Evolutionary conservation across 1,284 basidiomycete species (phyloP).

Genomic region (Taiwanofungus camphoratus): DNA sequence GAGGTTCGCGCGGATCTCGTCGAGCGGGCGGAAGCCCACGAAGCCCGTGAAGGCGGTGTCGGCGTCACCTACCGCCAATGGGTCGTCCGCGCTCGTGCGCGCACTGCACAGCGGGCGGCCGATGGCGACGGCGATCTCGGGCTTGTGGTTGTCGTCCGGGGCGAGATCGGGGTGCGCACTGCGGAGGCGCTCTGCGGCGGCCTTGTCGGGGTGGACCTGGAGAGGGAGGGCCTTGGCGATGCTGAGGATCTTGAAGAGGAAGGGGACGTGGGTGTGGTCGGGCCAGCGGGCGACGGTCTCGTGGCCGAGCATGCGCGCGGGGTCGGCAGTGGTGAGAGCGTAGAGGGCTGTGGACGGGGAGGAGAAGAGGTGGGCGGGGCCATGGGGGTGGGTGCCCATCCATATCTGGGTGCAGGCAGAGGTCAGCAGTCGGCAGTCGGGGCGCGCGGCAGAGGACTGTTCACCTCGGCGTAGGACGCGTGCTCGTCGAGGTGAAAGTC

Average conservation of each 20-base stretch:
- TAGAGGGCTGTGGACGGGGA: conserved; percentile 69
- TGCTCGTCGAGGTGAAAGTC: conserved; percentile 43
- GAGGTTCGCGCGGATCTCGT: conserved; percentile 66
- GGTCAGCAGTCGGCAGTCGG: neutral
- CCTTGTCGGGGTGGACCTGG: conserved; percentile 94
- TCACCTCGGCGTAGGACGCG: conserved; percentile 59
- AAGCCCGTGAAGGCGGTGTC: conserved; percentile 81
- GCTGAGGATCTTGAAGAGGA: conserved; percentile 92
- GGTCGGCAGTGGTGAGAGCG: conserved; percentile 52
- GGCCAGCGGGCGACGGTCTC: conserved; percentile 49
- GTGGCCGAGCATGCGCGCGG: conserved; percentile 58
- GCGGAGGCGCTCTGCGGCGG: conserved; percentile 74
- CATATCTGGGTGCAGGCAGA: conserved; percentile 56
- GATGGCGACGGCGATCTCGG: conserved; percentile 94
- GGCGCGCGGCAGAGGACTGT: conserved; percentile 13
- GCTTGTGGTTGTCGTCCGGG: conserved; percentile 88
- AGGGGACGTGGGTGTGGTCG: conserved; percentile 66
- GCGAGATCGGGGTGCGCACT: conserved; percentile 63
- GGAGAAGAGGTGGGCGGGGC: conserved; percentile 39
- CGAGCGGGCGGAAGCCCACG: conserved; percentile 86
- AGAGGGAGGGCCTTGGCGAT: conserved; percentile 93
- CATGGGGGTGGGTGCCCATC: conserved; percentile 87
- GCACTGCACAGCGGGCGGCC: conserved; percentile 16
- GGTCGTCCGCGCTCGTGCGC: no score
- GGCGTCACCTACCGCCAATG: conserved; percentile 13